Conservation (phyloP, 345 rosid species). For the Gossypium australe region DNA sequence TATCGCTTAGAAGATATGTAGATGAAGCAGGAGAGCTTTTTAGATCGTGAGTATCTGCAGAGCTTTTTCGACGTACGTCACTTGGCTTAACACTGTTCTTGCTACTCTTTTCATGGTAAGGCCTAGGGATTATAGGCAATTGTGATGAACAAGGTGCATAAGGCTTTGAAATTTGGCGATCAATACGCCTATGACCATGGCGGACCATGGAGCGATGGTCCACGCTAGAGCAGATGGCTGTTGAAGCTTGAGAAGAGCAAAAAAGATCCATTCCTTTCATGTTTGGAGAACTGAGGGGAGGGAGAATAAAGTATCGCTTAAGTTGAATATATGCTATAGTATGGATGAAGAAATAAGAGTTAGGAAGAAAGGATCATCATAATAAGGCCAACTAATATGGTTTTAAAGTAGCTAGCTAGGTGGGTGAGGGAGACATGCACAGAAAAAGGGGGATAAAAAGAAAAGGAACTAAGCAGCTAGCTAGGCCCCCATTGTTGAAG, state of each 20-base stretch:
- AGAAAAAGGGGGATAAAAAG: not conserved
- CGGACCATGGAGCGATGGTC: conserved; percentile 44
- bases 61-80: conserved; percentile 55
- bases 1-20: conserved; percentile 59
- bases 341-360: not conserved
- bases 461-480: not conserved
- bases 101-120: conserved; percentile 25
- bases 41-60: conserved; percentile 44
- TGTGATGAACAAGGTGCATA: conserved; percentile 39
- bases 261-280: conserved; percentile 72
- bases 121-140: conserved; percentile 38
- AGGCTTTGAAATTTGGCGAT: conserved; percentile 27
- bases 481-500: conserved; percentile 25
- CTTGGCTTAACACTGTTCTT: conserved; percentile 23
- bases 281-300: conserved; percentile 6
- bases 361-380: not conserved
- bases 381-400: conserved; percentile 12
- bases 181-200: conserved; percentile 30
- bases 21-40: conserved; percentile 37
- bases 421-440: not conserved
- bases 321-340: conserved; percentile 9
- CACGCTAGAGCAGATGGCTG: conserved; percentile 59
- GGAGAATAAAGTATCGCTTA: not conserved
- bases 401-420: conserved; percentile 17
- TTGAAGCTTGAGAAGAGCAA: conserved; percentile 81